Conservation (phyloP, 805 yeast genomes). For the Diddensiella santjacobensis region DNA sequence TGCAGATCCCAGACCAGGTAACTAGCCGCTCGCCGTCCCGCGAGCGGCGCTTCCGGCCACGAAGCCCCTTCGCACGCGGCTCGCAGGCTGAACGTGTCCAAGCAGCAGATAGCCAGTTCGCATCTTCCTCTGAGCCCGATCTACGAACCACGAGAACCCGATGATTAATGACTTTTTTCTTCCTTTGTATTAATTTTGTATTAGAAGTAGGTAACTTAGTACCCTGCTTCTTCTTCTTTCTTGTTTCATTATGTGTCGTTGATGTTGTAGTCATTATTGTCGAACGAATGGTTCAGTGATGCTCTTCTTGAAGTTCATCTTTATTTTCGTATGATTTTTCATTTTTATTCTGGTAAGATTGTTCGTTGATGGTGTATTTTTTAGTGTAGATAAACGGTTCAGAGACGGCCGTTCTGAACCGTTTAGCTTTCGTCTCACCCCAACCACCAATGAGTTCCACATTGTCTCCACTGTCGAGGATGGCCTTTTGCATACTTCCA, state of each 20-base stretch:
- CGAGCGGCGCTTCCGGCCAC: not conserved
- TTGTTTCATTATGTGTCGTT: no score
- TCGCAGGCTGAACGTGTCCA: not conserved
- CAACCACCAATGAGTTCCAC: constrained; percentile 24
- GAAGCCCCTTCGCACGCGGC: not conserved
- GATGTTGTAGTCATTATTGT: no score
- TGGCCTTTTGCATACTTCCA: constrained; percentile 28
- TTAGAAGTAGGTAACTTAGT: no score
- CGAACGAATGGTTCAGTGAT: no score
- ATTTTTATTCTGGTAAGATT: not conserved
- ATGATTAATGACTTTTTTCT: no score
- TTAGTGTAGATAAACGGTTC: constrained; percentile 26
- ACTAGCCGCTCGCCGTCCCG: constrained; percentile 1
- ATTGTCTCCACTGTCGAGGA: constrained; percentile 16
- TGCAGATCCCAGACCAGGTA: not conserved
- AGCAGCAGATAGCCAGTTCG: not conserved
- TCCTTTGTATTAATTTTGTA: no score
- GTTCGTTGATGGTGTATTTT: constrained; percentile 12
- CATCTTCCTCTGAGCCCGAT: not conserved
- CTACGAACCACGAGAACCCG: not conserved
- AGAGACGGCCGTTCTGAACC: constrained; percentile 21
- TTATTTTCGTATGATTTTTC: not conserved
- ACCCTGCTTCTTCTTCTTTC: no score
- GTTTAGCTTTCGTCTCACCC: constrained; percentile 26
- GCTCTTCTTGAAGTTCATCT: not conserved